phyloP scores from a whole-genome alignment of 345 rosid genomes.

The Pistacia atlantica region DNA sequence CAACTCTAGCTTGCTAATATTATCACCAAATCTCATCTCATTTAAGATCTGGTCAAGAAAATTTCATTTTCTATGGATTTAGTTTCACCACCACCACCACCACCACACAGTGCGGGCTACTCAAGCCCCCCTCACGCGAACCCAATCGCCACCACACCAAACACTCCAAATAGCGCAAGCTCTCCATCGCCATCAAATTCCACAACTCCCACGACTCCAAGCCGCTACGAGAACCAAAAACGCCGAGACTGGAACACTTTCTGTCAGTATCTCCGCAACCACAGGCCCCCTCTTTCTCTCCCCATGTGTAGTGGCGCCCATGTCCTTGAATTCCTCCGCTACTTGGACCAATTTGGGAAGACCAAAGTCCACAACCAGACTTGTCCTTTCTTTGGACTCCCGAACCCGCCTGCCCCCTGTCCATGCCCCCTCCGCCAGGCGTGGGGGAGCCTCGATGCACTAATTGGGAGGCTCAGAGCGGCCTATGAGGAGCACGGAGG shows the following conservation, averaged over 20 bases:
- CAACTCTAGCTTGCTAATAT: neutral
- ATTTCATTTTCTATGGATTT: slow-evolving; percentile 36
- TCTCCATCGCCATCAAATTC: slow-evolving; percentile 35
- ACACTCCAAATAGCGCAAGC: slow-evolving; percentile 9
- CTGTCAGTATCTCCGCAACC: slow-evolving; percentile 81
- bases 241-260: slow-evolving; percentile 92
- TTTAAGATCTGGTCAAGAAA: neutral
- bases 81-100: slow-evolving; percentile 32
- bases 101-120: neutral
- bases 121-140: neutral
- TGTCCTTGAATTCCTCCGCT: slow-evolving; percentile 82
- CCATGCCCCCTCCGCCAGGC: slow-evolving; percentile 94
- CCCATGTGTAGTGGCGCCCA: slow-evolving; percentile 84
- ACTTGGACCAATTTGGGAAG: slow-evolving; percentile 75
- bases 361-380: slow-evolving; percentile 78
- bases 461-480: slow-evolving; percentile 93
- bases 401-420: slow-evolving; percentile 91
- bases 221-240: slow-evolving; percentile 89
- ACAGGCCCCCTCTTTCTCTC: slow-evolving; percentile 74
- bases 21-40: neutral
- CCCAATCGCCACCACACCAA: slow-evolving; percentile 11
- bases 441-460: slow-evolving; percentile 99
- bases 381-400: slow-evolving; percentile 86
- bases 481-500: slow-evolving; percentile 95
- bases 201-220: slow-evolving; percentile 42